phyloP scores from a whole-genome alignment of 331 rosid species.

The Dryas integrifolia region DNA sequence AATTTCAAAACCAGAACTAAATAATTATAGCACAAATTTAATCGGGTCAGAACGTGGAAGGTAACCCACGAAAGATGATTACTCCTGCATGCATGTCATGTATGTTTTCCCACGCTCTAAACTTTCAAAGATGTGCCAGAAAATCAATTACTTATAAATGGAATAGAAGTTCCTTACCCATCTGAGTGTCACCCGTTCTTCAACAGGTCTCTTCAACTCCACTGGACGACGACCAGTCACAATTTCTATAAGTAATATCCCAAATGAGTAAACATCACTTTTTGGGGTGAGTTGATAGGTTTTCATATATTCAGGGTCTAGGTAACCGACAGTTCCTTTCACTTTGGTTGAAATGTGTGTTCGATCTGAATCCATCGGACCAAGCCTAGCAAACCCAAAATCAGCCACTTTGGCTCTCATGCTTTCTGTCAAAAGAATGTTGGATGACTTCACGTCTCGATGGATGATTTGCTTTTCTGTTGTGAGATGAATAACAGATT shows the following conservation, averaged over 20 bases:
- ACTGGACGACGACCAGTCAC: constrained; percentile 91
- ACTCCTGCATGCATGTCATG: no score
- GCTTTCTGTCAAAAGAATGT: constrained; percentile 92
- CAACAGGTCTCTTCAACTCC: constrained; percentile 59
- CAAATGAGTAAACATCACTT: constrained; percentile 97
- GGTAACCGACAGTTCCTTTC: constrained; percentile 96
- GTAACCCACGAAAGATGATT: no score
- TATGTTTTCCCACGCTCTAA: neutral
- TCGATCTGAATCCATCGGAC: constrained; percentile 58
- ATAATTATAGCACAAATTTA: neutral
- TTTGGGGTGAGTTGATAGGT: constrained; percentile 85
- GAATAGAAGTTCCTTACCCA: constrained; percentile 61
- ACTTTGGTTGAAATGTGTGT: constrained; percentile 95
- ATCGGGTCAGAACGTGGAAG: neutral
- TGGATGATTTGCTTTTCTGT: constrained; percentile 92
- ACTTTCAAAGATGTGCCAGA: neutral
- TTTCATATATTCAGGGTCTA: constrained; percentile 95
- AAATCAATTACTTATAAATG: constrained; percentile 8
- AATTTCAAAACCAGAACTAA: constrained; percentile 4
- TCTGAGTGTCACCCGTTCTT: constrained; percentile 82
- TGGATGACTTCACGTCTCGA: constrained; percentile 89
- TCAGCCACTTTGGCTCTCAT: constrained; percentile 98
- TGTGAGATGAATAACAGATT: constrained; percentile 28
- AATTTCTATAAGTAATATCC: constrained; percentile 80
- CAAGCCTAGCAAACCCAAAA: constrained; percentile 94